Percentiles rank a stretch among this genome's conserved stretches.
Evolutionary conservation across 2,329 filamentous ascomycete genomes (phyloP).

Genomic region (Epicoccum sorghinum): DNA sequence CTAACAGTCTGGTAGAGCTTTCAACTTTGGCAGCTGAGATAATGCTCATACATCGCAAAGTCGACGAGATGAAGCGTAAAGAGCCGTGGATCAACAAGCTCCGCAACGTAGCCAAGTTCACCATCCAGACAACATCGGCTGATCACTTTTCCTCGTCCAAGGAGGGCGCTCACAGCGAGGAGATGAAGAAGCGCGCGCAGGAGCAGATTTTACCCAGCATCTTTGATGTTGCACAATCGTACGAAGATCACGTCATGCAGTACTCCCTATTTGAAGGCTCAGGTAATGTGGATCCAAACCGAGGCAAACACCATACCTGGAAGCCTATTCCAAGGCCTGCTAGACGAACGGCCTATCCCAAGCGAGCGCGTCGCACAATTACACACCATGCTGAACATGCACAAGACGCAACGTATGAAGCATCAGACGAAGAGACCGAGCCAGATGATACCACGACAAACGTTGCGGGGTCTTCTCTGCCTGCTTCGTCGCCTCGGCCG

Average conservation of each 20-base stretch:
- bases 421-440: constrained; percentile 31
- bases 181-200: constrained; percentile 36
- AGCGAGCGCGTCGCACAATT: constrained; percentile 17
- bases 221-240: constrained; percentile 35
- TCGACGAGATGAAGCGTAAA: constrained; percentile 32
- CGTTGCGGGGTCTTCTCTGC: not conserved
- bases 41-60: constrained; percentile 37
- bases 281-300: constrained; percentile 24
- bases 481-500: not conserved
- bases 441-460: constrained; percentile 23
- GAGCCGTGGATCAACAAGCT: constrained; percentile 35
- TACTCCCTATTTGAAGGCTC: constrained; percentile 33
- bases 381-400: not conserved
- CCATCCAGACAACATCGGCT: constrained; percentile 26
- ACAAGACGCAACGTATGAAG: constrained; percentile 9
- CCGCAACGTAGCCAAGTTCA: constrained; percentile 25
- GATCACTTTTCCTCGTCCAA: constrained; percentile 39
- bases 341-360: constrained; percentile 10
- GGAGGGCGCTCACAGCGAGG: constrained; percentile 26
- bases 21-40: constrained; percentile 35
- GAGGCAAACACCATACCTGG: constrained; percentile 35
- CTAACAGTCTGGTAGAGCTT: constrained; percentile 29
- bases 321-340: constrained; percentile 26
- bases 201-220: constrained; percentile 35
- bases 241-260: constrained; percentile 38